Percentiles rank a stretch among this genome's conserved stretches.
These are phyloP conservation scores for Fraxinus sp. DNA, from an alignment of 305 asterid species.

Conservation along the genomic window DNA sequence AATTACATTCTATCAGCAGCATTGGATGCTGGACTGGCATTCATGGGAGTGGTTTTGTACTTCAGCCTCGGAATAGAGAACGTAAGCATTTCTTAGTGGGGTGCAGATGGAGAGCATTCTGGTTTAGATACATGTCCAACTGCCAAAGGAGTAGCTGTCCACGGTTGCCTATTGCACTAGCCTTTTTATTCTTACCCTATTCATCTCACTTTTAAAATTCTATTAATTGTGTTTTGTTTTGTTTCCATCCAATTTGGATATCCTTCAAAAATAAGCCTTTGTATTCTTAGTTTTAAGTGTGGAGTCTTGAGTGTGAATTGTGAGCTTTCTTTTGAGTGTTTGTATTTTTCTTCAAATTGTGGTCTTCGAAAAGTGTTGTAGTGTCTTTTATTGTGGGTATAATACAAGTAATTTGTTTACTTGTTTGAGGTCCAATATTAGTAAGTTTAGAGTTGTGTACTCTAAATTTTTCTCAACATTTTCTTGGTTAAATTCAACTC, in stretches of 20 bases:
- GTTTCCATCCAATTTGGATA: not conserved
- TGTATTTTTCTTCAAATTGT: no score
- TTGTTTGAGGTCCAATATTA: no score
- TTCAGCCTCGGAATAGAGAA: conserved; percentile 33
- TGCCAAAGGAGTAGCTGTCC: conserved; percentile 41
- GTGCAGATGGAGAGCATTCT: conserved; percentile 53
- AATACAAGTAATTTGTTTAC: no score
- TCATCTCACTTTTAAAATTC: not conserved
- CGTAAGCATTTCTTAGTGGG: conserved; percentile 56
- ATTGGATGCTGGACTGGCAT: conserved; percentile 74
- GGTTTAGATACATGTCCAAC: conserved; percentile 59
- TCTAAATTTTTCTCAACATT: not conserved
- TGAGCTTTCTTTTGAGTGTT: no score
- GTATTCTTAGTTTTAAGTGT: no score
- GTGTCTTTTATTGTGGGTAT: no score
- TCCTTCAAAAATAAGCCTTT: no score
- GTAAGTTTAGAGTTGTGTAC: no score
- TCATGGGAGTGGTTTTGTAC: conserved; percentile 63
- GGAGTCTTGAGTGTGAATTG: no score
- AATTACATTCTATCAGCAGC: conserved; percentile 70
- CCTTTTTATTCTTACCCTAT: not conserved
- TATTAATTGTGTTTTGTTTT: not conserved
- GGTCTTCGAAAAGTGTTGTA: no score
- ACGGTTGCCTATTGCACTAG: conserved; percentile 53
- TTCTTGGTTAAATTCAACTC: not conserved